These are phyloP conservation scores for Colletotrichum musae DNA, from an alignment of 2,329 filamentous ascomycete species.

Conservation along the genomic window DNA sequence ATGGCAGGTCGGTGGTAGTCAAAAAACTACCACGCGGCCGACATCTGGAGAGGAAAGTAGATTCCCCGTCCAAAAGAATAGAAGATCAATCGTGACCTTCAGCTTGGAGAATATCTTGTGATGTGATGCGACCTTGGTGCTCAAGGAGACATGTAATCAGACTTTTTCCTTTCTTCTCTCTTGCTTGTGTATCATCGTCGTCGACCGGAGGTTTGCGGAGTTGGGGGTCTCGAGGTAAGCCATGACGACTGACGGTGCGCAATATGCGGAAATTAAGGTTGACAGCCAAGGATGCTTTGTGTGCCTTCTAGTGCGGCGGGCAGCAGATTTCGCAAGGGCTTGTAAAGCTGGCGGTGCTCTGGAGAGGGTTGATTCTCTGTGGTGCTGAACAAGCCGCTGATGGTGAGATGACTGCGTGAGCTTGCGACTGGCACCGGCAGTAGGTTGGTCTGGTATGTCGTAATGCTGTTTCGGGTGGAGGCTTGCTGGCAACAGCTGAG, in stretches of 20 bases:
- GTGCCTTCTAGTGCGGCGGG: neutral
- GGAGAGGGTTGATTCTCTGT: neutral
- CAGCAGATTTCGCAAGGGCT: neutral
- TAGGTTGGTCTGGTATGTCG: neutral
- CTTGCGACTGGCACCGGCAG: conserved; percentile 19
- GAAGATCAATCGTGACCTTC: conserved; percentile 33
- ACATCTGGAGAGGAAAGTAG: conserved; percentile 21
- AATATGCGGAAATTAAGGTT: neutral
- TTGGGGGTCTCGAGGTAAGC: neutral
- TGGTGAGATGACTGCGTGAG: conserved; percentile 21
- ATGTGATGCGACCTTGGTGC: neutral
- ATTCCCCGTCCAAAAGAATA: conserved; percentile 32
- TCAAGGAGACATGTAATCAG: neutral
- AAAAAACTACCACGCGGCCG: conserved; percentile 3
- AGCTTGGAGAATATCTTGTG: neutral
- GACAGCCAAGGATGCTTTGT: neutral
- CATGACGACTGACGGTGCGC: neutral
- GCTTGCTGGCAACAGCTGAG: neutral
- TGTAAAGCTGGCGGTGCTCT: neutral
- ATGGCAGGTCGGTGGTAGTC: conserved; percentile 7
- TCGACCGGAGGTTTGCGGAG: neutral
- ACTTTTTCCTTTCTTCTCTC: too few species aligned
- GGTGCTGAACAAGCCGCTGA: conserved; percentile 3
- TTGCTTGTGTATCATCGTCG: neutral
- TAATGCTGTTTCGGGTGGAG: neutral